Evolutionary conservation across 1,284 basidiomycete genomes (phyloP), one percentile per base, ranked within the genome.

Genomic region (Ganoderma multipileum): DNA sequence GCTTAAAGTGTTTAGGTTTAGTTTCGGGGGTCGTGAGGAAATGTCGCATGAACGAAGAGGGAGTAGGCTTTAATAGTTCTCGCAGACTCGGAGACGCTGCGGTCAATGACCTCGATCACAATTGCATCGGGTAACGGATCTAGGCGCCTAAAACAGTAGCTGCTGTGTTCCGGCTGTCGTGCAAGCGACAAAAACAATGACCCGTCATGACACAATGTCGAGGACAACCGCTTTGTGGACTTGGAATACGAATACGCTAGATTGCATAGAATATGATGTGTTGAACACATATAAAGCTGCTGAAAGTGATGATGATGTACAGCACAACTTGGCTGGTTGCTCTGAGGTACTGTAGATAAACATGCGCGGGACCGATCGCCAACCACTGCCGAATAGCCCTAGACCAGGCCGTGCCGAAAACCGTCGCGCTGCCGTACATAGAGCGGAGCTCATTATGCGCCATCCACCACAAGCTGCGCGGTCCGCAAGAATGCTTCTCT

Each of bases 401-500:
- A 9, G 36, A 33, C 38, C 38, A 38, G 33, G 20, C 57, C 23
- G 39, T 20, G 20, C 57, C 9, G 9, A 60, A 41, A 39, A 12
- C 38, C n/a, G 44, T 47, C 44, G 44, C 7, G 38, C 9, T 39
- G 38, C 9, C 38, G 38, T 39, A 39, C 38, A 14, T 47, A 47
- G n/a, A n/a, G 44, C 44, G 44, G 44, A 1, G 44, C 9, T 36
- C 12, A 59, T 39, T 72, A 72, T 11, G 63, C 61, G 54, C 67
- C 66, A 26, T 72, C 71, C 50, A 76, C 72, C 8, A 74, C 77
- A 58, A 75, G 72, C 63, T 68, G 70, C 5, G 77, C 79, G 30
- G 77, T 70, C 62, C 75, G 69, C 52, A 80, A 30, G 61, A 81
- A 81, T 30, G 73, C 63, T 23, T 71, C 72, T 66, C 67, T 72